Conservation (phyloP, 129 eudicot genomes). For the Lactuca saligna region DNA sequence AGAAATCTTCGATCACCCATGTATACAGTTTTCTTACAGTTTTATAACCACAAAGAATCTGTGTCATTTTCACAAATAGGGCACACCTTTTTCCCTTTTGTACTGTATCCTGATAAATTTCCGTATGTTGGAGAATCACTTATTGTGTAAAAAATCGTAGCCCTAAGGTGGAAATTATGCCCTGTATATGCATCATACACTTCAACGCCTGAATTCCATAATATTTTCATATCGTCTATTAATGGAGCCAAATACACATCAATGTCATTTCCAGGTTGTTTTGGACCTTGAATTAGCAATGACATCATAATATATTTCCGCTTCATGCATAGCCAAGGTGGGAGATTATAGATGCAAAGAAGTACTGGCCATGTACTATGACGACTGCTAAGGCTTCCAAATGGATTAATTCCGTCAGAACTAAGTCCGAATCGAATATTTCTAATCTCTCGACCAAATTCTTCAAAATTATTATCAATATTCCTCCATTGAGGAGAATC, state of each 20-base stretch:
- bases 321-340: not conserved
- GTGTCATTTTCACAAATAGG: not conserved
- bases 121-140: not conserved
- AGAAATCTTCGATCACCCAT: not conserved
- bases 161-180: not conserved
- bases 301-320: not conserved
- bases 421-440: not conserved
- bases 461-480: not conserved
- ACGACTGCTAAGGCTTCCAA: no score
- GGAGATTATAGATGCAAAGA: not conserved
- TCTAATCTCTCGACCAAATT: not conserved
- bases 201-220: not conserved
- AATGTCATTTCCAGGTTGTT: no score
- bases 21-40: not conserved
- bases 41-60: not conserved
- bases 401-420: not conserved
- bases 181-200: not conserved
- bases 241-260: no score
- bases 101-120: not conserved
- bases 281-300: not conserved
- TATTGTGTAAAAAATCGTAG: not conserved
- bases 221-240: no score
- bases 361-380: not conserved
- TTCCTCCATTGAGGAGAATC: constrained; percentile 7
- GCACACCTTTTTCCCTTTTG: not conserved